Conservation (phyloP, 2,329 filamentous ascomycete genomes). For the Botrytis fragariae region DNA sequence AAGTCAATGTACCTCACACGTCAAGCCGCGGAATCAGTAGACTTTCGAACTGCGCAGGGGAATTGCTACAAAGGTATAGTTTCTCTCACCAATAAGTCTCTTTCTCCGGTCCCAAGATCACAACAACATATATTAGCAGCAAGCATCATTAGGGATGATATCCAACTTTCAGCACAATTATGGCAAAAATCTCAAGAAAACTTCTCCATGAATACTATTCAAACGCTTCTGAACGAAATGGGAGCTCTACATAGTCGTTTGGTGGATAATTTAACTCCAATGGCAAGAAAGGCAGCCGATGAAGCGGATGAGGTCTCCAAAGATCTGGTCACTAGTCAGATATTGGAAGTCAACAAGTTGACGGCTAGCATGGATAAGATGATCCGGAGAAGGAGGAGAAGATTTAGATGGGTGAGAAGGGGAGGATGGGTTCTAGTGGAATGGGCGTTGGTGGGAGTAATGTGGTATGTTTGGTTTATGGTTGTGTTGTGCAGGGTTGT, state of each 20-base stretch:
- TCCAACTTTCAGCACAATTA: constrained; percentile 47
- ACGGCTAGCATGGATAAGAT: constrained; percentile 76
- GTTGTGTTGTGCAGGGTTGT: constrained; percentile 73
- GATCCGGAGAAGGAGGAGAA: constrained; percentile 63
- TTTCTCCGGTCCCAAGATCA: constrained; percentile 28
- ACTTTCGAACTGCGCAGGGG: constrained; percentile 26
- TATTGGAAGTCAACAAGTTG: constrained; percentile 76
- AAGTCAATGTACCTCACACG: constrained; percentile 79
- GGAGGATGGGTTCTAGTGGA: constrained; percentile 80
- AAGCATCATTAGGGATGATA: constrained; percentile 45
- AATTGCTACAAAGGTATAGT: constrained; percentile 31
- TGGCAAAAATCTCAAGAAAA: constrained; percentile 58
- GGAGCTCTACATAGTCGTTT: constrained; percentile 45
- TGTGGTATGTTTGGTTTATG: constrained; percentile 94
- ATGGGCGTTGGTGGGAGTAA: constrained; percentile 81
- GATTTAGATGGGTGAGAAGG: constrained; percentile 71
- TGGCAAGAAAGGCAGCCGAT: constrained; percentile 68
- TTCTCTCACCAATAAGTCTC: constrained; percentile 22
- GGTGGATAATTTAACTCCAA: constrained; percentile 46
- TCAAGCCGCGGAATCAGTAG: constrained; percentile 48
- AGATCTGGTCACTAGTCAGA: constrained; percentile 72
- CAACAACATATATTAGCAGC: constrained; percentile 49
- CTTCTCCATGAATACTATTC: constrained; percentile 57
- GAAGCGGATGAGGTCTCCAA: constrained; percentile 76
- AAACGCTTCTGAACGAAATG: constrained; percentile 47